Evolutionary conservation across 139 green algal genomes (phyloP), one percentile per base, ranked within the genome.

Genomic region (Chlorella sp.): DNA sequence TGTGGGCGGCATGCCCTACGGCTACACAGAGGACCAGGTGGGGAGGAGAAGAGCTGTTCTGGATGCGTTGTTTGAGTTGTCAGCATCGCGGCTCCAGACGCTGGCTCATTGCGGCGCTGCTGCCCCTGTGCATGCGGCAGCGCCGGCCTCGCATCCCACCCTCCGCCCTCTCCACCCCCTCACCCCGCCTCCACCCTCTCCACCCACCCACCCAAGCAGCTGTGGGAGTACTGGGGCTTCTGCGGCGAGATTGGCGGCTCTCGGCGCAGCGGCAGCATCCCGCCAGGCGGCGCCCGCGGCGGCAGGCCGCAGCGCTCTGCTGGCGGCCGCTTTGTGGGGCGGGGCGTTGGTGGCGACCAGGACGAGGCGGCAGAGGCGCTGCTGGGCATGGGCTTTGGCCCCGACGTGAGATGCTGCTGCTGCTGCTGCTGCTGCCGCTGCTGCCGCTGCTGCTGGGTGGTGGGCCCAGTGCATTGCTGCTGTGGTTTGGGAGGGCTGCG

Each of bases 1-100:
- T 89, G 90, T 97, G 14, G 96, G 95, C 32, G 97, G 97, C 68
- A 95, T 99, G 91, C 96, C 96, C 3, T 98, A 96, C 87, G 88
- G 91, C 65, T 96, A 91, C 74, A 92, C 87, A 24, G 93, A 95
- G 73, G 83, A 86, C 5, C 72, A 91, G 46, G 73, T 95, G 2
- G 69, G 81, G n/a, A 32, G 40, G 2, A 60, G 51, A 16, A 16
- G 51, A 11, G 24, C 14, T 54, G 11, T 11, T 54, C 11, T 8
- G 46, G 11, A n/a, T n/a, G n/a, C n/a, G n/a, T n/a, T n/a, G n/a
- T n/a, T n/a, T n/a, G n/a, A n/a, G n/a, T n/a, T n/a, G n/a, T n/a
- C n/a, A n/a, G n/a, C n/a, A n/a, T n/a, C n/a, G n/a, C n/a, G n/a
- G n/a, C n/a, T n/a, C n/a, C n/a, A n/a, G n/a, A n/a, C n/a, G n/a